Evolutionary conservation across 257 asterid species (phyloP).

Genomic region (Penstemon eatonii): DNA sequence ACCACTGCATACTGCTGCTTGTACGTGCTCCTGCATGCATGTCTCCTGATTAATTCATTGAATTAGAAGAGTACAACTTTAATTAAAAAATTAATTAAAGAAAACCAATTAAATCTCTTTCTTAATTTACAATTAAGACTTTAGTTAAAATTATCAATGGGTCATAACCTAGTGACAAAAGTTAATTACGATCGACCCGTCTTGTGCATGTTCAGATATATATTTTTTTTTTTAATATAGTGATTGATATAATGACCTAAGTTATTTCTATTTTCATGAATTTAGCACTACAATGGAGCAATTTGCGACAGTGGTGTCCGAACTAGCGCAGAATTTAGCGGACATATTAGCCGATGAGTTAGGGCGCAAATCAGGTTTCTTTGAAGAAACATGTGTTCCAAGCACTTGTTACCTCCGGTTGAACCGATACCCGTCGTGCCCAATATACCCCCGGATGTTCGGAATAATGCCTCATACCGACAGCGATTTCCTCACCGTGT

Average conservation of each 20-base stretch:
- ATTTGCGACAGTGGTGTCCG: constrained; percentile 48
- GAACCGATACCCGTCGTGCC: constrained; percentile 81
- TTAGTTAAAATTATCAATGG: too few relatives aligned
- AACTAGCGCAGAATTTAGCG: constrained; percentile 56
- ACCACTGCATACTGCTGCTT: constrained; percentile 10
- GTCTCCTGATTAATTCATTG: too few relatives aligned
- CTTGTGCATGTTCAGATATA: too few relatives aligned
- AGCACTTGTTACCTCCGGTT: constrained; percentile 69
- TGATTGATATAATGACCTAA: background rate
- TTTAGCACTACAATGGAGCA: constrained; percentile 68
- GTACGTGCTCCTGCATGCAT: constrained; percentile 1
- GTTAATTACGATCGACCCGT: too few relatives aligned
- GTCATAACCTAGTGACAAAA: too few relatives aligned
- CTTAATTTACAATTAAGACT: too few relatives aligned
- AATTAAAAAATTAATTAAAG: too few relatives aligned
- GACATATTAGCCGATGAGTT: constrained; percentile 57
- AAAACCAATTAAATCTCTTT: too few relatives aligned
- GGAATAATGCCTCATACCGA: constrained; percentile 88
- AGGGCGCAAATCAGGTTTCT: constrained; percentile 43
- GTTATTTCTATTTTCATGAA: background rate
- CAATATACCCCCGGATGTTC: constrained; percentile 42
- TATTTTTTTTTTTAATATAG: too few relatives aligned
- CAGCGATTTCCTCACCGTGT: constrained; percentile 73
- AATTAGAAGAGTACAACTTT: too few relatives aligned
- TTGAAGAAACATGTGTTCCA: constrained; percentile 53